These are phyloP conservation scores for Halenospora varia DNA, from an alignment of 495 filamentous ascomycete genomes.

Conservation along the genomic window DNA sequence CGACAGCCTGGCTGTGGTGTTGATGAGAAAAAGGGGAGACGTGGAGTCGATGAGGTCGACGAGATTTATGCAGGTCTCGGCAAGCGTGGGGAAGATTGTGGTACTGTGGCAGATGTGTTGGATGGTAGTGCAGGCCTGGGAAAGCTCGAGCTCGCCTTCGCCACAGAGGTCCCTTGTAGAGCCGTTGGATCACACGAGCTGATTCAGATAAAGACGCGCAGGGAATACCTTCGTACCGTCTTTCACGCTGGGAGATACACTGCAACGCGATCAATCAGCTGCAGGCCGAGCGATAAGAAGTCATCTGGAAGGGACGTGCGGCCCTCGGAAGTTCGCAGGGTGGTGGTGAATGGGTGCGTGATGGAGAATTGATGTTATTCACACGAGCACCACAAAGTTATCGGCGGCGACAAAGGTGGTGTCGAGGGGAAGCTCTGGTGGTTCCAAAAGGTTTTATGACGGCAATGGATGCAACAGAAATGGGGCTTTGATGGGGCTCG, in stretches of 20 bases:
- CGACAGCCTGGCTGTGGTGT: neutral
- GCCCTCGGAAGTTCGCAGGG: neutral
- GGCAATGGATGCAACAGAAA: too few relatives aligned
- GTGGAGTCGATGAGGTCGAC: conserved; percentile 10
- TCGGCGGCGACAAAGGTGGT: too few relatives aligned
- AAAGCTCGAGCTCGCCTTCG: neutral
- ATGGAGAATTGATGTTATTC: neutral
- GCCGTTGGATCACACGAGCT: conserved; percentile 13
- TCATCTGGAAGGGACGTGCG: conserved; percentile 11
- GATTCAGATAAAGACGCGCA: conserved; percentile 9
- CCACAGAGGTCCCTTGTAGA: neutral
- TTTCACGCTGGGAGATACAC: too few relatives aligned
- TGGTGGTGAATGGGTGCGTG: neutral
- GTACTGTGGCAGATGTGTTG: neutral
- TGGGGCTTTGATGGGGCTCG: too few relatives aligned
- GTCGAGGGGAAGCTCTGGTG: neutral
- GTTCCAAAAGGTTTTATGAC: too few relatives aligned
- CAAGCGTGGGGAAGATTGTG: conserved; percentile 13
- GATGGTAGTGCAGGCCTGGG: neutral
- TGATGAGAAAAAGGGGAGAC: conserved; percentile 2
- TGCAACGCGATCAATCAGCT: conserved; percentile 2
- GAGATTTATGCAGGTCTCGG: conserved; percentile 3
- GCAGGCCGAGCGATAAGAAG: conserved; percentile 14
- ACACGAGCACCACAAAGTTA: neutral
- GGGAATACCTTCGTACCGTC: neutral